These are phyloP conservation scores for Cryptosporidium baileyi DNA, from an alignment of 169 alveolate genomes.

Conservation along the genomic window DNA sequence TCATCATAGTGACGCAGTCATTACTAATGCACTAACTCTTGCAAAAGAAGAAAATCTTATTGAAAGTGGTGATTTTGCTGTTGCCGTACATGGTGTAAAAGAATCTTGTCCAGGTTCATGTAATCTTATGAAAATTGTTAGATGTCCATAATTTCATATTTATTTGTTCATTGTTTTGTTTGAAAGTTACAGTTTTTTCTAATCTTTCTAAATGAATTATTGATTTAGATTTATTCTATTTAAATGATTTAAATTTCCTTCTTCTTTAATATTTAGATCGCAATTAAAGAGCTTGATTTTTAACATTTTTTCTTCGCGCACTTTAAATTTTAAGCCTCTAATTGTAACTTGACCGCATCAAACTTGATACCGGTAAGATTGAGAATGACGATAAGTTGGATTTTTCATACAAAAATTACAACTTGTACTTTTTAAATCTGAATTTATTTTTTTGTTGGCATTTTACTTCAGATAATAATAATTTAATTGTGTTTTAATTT, in stretches of 20 bases:
- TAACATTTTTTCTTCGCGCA: no score
- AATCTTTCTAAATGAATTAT: no score
- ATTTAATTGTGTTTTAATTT: background rate
- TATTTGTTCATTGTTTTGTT: background rate
- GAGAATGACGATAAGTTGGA: no score
- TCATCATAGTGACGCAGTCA: constrained; percentile 87
- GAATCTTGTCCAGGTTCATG: constrained; percentile 93
- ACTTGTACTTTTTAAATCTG: no score
- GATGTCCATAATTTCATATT: constrained; percentile 11
- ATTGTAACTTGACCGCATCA: no score
- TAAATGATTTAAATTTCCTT: no score
- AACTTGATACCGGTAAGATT: no score
- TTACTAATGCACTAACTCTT: constrained; percentile 85
- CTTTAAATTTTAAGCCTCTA: no score
- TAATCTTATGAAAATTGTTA: constrained; percentile 89
- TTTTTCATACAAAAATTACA: no score
- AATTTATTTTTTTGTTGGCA: no score
- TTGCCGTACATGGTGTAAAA: constrained; percentile 93
- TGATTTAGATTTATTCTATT: no score
- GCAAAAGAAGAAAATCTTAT: constrained; percentile 91
- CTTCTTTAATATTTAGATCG: background rate
- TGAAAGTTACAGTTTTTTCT: background rate
- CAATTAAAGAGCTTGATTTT: background rate
- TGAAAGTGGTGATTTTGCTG: constrained; percentile 89
- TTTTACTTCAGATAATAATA: background rate